A percentile compares a stretch with the other conserved stretches of the same genome.
Evolutionary conservation across 306 rosid species (phyloP).

Genomic region (Datisca glomerata): DNA sequence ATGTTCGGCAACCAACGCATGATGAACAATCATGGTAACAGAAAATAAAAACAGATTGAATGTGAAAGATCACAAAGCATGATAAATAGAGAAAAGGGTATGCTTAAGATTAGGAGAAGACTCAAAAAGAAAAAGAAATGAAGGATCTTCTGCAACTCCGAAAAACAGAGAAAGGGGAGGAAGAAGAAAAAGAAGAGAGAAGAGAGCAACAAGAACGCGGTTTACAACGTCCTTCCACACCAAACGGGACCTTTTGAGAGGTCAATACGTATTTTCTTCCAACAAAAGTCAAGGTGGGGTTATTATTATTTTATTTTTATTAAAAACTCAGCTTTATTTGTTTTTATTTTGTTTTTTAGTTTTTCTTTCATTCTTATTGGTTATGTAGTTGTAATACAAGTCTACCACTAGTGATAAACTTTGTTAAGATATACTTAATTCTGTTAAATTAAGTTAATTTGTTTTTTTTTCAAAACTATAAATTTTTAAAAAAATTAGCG

Average conservation of each 20-base stretch:
- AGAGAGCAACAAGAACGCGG: conserved; percentile 5
- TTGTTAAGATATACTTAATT: too few species aligned
- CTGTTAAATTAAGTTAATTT: too few species aligned
- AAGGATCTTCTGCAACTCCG: not conserved
- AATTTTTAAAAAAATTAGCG: too few species aligned
- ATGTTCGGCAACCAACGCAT: conserved; percentile 76
- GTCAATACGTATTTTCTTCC: conserved; percentile 5
- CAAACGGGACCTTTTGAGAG: conserved; percentile 20
- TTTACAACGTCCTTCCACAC: conserved; percentile 23
- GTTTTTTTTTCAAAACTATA: too few species aligned
- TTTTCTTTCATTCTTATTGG: too few species aligned
- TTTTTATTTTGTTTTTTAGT: too few species aligned
- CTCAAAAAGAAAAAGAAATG: too few species aligned
- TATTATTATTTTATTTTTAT: too few species aligned
- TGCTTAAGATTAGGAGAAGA: too few species aligned
- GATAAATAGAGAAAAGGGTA: not conserved
- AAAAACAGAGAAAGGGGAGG: conserved; percentile 4
- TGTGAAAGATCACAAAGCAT: conserved; percentile 1
- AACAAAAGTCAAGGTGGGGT: conserved; percentile 15
- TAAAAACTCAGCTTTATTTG: too few species aligned
- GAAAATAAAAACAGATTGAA: not conserved
- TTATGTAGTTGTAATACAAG: too few species aligned
- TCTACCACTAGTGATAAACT: too few species aligned
- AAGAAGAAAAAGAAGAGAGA: not conserved
- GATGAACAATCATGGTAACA: conserved; percentile 8